These are phyloP conservation scores for Saturnispora besseyi DNA, from an alignment of 805 yeast genomes.

Conservation along the genomic window DNA sequence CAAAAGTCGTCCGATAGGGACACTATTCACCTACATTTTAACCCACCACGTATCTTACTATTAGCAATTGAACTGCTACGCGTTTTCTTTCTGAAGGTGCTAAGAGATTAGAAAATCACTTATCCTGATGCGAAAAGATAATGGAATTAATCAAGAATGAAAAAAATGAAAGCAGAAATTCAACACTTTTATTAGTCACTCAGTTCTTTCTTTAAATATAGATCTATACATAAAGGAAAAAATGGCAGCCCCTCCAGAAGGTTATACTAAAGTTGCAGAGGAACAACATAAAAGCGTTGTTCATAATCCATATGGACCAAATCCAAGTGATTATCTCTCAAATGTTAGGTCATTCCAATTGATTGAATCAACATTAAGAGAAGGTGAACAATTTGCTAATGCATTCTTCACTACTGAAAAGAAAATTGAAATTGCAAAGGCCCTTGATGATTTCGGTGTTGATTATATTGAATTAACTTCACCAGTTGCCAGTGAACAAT, in stretches of 20 bases:
- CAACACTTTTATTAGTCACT: not conserved
- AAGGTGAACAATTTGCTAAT: conserved; percentile 98
- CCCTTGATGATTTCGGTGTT: conserved; percentile 94
- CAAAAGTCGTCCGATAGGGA: too few relatives aligned
- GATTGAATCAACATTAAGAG: conserved; percentile 93
- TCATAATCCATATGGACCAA: conserved; percentile 77
- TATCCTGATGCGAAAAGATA: too few relatives aligned
- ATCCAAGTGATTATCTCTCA: conserved; percentile 85
- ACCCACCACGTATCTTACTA: too few relatives aligned
- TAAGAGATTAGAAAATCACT: too few relatives aligned
- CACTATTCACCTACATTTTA: too few relatives aligned
- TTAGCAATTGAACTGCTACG: too few relatives aligned
- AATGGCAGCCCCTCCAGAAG: conserved; percentile 5
- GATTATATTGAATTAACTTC: conserved; percentile 97
- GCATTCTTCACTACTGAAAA: conserved; percentile 92
- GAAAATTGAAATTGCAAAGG: conserved; percentile 95
- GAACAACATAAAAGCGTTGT: conserved; percentile 29
- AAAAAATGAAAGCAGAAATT: too few relatives aligned
- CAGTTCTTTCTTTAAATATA: not conserved
- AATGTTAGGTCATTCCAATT: conserved; percentile 84
- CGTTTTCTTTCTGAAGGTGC: too few relatives aligned
- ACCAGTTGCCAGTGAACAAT: conserved; percentile 96
- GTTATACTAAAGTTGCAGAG: conserved; percentile 39
- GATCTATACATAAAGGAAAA: not conserved
- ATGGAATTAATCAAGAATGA: too few relatives aligned